Evolutionary conservation across 768 basidiomycete genomes (phyloP), one percentile per base, ranked within the genome.

Genomic region (Podaxis sp.): DNA sequence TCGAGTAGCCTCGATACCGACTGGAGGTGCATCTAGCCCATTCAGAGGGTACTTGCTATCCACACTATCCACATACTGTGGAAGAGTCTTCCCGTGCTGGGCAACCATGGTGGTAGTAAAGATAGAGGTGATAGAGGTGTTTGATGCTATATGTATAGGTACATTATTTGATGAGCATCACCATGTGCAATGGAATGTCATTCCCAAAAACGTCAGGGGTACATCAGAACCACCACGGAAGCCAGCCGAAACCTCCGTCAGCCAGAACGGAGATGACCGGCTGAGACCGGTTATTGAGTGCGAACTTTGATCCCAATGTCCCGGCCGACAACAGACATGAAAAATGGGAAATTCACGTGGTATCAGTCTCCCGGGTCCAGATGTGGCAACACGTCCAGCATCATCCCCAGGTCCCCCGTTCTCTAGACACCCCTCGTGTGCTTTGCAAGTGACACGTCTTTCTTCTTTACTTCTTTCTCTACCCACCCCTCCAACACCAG

Each of bases 261-360:
- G 51, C 11, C 1, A 5, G 14, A 32, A 32, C 32, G 32, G 32
- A 32, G 32, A 7, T 9, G 32, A 32, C 32, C 32, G 32, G 32
- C 32, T 32, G 9, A 32, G 32, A 35, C 51, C 50, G 18, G 50
- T 4, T 11, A 51, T 51, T 23, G 14, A 42, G 14, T 4, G 7
- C 40, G 2, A 42, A n/a, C 40, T 42, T 14, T 42, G 14, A 42
- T 42, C 14, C 32, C 32, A 32, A 32, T 42, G n/a, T 42, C n/a
- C 46, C 46, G 18, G 46, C 21, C 46, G 3, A 5, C n/a, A 4
- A 4, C 38, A 16, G 53, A 6, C 36, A 38, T 35, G 23, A 25
- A 42, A 53, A 51, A 23, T 1, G 11, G 51, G 51, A 53, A 54
- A 40, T 55, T 55, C 53, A 55, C 53, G 53, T 55, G 53, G 51